These are phyloP conservation scores for Gentiana macrophylla DNA, from an alignment of 257 asterid genomes.

Conservation along the genomic window DNA sequence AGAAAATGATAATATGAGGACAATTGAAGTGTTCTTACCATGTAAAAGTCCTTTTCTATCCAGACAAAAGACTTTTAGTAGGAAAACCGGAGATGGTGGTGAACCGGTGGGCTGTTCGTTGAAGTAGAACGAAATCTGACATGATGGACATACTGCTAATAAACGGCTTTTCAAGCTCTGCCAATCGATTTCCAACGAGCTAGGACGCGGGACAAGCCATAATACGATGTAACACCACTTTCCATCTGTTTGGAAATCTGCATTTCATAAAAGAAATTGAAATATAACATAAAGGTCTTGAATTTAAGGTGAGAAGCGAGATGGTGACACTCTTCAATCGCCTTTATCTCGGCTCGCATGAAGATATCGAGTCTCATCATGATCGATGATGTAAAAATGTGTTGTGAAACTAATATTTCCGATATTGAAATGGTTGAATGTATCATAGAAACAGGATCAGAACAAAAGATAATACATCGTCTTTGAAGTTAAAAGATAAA, in stretches of 20 bases:
- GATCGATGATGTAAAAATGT: no score
- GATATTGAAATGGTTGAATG: no score
- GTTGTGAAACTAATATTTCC: no score
- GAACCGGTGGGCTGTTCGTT: conserved; percentile 21
- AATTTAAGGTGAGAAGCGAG: no score
- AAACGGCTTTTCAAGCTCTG: conserved; percentile 35
- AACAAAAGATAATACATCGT: no score
- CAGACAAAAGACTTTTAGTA: conserved; percentile 31
- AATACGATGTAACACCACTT: conserved; percentile 49
- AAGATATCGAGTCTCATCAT: no score
- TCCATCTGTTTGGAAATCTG: conserved; percentile 50
- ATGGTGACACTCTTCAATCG: no score
- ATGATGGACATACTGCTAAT: conserved; percentile 35
- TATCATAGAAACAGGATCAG: no score
- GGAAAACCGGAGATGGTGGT: conserved; percentile 23
- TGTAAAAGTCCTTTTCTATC: conserved; percentile 43
- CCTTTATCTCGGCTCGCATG: no score
- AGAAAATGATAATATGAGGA: background rate
- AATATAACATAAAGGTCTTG: no score
- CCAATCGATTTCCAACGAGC: conserved; percentile 32
- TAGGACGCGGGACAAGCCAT: conserved; percentile 40
- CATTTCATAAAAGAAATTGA: background rate
- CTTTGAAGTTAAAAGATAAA: no score
- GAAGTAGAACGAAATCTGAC: conserved; percentile 22
- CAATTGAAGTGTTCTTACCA: conserved; percentile 17